Evolutionary conservation across 352 stramenopile species (phyloP), one percentile per base, ranked within the genome.

Genomic region (Hyaloperonospora arabidopsidis): DNA sequence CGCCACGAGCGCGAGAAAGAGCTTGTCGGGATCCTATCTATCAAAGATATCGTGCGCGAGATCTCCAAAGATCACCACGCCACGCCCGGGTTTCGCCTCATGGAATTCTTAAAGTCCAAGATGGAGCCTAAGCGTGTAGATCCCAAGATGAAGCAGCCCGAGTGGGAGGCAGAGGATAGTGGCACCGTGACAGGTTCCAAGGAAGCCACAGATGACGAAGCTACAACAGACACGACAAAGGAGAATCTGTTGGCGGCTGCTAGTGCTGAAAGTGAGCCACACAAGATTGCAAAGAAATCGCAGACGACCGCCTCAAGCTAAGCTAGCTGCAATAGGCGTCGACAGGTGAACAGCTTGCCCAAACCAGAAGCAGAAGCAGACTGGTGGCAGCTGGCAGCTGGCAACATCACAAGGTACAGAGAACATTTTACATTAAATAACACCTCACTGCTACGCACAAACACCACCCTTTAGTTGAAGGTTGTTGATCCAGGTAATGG

Each of bases 51-150:
- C 52, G 80, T 93, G 25, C 78, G 76, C 7, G 83, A 93, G 65
- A 89, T 93, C 52, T 88, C 77, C 14, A 87, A 88, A 57, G 79
- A 82, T 49, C 66, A 88, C 52, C 65, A 86, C 53, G 79, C 76
- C 10, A 83, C 73, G 15, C 76, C 70, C 5, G 82, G 79, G 19
- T 93, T 89, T 53, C 79, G 82, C 12, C 68, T 93, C 13, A 86
- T 93, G 68, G 82, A 93, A 44, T 93, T 89, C 44, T 80, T 93
- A 54, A 93, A 93, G 70, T 84, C 82, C 13, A 87, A 70, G 50
- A 66, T 81, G 67, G 68, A 85, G 55, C 68, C 74, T 12, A 78
- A 86, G 22, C 63, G 68, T n/a, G 49, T 40, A 36, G 66, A 81
- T 59, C 45, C 52, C 15, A 65, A 66, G 19, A 14, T 56, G 13